A percentile compares a stretch with the other conserved stretches of the same genome.
phyloP scores from a whole-genome alignment of 2,329 filamentous ascomycete genomes.

The Niveomyces coronatus region DNA sequence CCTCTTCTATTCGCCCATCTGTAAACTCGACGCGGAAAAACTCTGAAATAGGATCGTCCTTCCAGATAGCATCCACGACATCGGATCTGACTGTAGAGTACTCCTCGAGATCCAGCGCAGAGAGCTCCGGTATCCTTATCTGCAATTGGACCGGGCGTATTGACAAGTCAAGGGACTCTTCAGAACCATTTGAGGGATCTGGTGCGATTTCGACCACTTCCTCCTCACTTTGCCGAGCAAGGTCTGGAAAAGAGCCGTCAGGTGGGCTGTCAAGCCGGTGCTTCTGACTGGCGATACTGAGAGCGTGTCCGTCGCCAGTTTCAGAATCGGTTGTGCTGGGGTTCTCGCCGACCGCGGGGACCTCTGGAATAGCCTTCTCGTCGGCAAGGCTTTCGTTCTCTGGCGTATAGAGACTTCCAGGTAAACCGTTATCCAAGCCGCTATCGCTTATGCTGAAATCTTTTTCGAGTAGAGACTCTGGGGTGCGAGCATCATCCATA shows the following conservation, averaged over 20 bases:
- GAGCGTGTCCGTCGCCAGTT: background rate
- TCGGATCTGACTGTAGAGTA: constrained; percentile 25
- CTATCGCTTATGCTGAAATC: background rate
- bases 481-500: background rate
- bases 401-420: too few species aligned
- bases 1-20: constrained; percentile 35
- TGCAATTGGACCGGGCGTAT: constrained; percentile 3
- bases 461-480: background rate
- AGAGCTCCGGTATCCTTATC: constrained; percentile 7
- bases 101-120: constrained; percentile 10
- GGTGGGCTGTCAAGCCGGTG: too few species aligned
- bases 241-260: too few species aligned
- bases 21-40: constrained; percentile 33
- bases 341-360: too few species aligned
- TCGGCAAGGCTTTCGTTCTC: too few species aligned
- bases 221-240: too few species aligned
- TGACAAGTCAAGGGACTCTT: background rate
- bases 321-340: too few species aligned
- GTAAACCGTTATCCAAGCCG: too few species aligned
- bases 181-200: background rate
- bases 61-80: constrained; percentile 26
- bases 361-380: background rate
- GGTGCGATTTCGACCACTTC: background rate
- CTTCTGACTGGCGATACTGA: too few species aligned
- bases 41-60: constrained; percentile 17